Base-by-base conservation (phyloP, 2,329 filamentous ascomycete genomes). In the Epichloe coenophiala region DNA sequence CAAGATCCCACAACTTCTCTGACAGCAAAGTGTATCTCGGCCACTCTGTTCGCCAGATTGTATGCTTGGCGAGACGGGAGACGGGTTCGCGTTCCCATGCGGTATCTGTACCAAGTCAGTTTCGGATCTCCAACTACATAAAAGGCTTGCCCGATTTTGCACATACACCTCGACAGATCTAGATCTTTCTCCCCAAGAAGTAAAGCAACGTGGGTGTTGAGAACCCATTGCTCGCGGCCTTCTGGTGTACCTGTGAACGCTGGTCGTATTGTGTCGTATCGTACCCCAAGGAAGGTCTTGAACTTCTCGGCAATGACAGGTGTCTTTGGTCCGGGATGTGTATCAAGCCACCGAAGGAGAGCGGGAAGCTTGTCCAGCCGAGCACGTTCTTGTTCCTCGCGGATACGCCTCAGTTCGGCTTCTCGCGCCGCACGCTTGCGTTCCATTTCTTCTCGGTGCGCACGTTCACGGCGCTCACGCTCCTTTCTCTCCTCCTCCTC, bases 121-220 rank as follows among this genome's bases (percentile, higher is more conserved):
- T 36, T 36, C 31, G 15, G n/a, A 19, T 23, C 19, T 45, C 27
- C 42, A 15, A 12, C 11, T 15, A 36, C 27, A 36, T 19, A 1
- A 38, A 38, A 5, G 36, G 27, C 15, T 37, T 13, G 33, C n/a
- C 4, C 9, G 9, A 13, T 50, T 35, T 17, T 50, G 19, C 33
- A 51, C 52, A 67, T 67, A 81, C 78, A 83, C 68, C 72, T 70
- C 13, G 77, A 75, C 3, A 84, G 69, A 13, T 70, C 67, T 19
- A 82, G 65, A 56, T 84, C 81, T 59, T 81, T 83, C 58, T 83
- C 79, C 13, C 81, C 81, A 2, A 84, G 67, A 8, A 84, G 71
- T 13, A 84, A 65, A 8, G 81, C 80, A 47, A 76, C 79, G 51
- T 83, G 77, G 3, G 76, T 78, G 58, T 83, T 84, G 47, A 84